Conservation (phyloP, 2,329 filamentous ascomycete genomes). For the Paecilomyces dactylethromorphus region DNA sequence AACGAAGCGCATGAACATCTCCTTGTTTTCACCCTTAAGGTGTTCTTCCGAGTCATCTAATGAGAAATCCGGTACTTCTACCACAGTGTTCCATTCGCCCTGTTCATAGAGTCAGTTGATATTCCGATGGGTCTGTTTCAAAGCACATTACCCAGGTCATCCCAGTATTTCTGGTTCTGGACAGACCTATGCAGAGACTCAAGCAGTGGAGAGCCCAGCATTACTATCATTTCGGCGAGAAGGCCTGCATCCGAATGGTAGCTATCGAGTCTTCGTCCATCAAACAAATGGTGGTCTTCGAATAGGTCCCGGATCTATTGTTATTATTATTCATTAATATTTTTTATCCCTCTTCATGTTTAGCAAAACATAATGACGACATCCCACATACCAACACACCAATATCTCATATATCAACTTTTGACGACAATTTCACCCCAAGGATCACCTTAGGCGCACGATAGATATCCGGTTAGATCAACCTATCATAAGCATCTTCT, state of each 20-base stretch:
- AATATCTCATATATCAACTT: slow-evolving; percentile 24
- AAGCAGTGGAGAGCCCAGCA: slow-evolving; percentile 9
- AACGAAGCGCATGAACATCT: slow-evolving; percentile 18
- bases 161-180: slow-evolving; percentile 7
- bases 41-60: slow-evolving; percentile 7
- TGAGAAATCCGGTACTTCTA: slow-evolving; percentile 5
- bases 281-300: slow-evolving; percentile 12
- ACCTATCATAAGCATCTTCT: slow-evolving; percentile 7
- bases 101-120: slow-evolving; percentile 1
- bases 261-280: slow-evolving; percentile 4
- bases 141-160: slow-evolving; percentile 5
- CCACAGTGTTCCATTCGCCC: slow-evolving; percentile 7
- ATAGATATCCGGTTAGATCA: slow-evolving; percentile 19
- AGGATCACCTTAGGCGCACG: slow-evolving; percentile 20
- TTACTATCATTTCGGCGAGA: slow-evolving; percentile 11
- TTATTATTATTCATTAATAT: too few species aligned
- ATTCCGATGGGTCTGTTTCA: not conserved
- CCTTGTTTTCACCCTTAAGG: slow-evolving; percentile 17
- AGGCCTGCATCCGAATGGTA: slow-evolving; percentile 7
- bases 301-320: slow-evolving; percentile 13
- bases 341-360: too few species aligned
- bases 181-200: slow-evolving; percentile 4
- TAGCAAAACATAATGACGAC: too few species aligned
- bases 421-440: slow-evolving; percentile 18
- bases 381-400: slow-evolving; percentile 18